Conservation (phyloP, 371 early-diverging fungal genomes). For the Apophysomyces variabilis region DNA sequence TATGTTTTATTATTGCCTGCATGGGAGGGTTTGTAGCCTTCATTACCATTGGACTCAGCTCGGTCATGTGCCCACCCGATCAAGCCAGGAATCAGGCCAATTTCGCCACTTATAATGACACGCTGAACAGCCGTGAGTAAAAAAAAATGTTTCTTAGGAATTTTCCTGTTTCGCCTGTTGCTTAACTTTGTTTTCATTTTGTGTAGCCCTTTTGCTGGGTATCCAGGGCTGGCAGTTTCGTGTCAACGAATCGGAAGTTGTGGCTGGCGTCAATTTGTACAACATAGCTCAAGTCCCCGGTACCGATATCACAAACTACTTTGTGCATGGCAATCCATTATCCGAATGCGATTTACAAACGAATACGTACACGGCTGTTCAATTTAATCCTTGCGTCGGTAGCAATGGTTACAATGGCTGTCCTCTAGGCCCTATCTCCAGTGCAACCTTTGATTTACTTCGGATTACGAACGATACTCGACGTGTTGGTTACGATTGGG, state of each 20-base stretch:
- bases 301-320: slow-evolving; percentile 59
- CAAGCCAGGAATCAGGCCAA: slow-evolving; percentile 41
- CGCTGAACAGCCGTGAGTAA: slow-evolving; percentile 30
- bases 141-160: background rate
- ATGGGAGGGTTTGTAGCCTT: slow-evolving; percentile 69
- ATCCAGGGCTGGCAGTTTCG: slow-evolving; percentile 43
- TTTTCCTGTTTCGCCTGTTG: background rate
- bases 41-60: slow-evolving; percentile 62
- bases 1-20: slow-evolving; percentile 73
- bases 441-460: slow-evolving; percentile 21
- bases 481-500: slow-evolving; percentile 70
- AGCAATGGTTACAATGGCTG: slow-evolving; percentile 48
- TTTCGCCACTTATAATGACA: slow-evolving; percentile 43
- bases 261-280: slow-evolving; percentile 25
- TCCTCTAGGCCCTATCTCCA: slow-evolving; percentile 23
- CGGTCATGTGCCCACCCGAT: slow-evolving; percentile 57
- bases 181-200: slow-evolving; percentile 12
- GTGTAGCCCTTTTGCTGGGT: slow-evolving; percentile 31
- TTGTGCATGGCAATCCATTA: slow-evolving; percentile 28
- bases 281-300: slow-evolving; percentile 40
- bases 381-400: slow-evolving; percentile 41
- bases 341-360: slow-evolving; percentile 28
- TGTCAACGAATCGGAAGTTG: slow-evolving; percentile 32
- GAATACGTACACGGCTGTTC: slow-evolving; percentile 42
- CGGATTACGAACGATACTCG: slow-evolving; percentile 33